Evolutionary conservation across 805 yeast genomes (phyloP), one percentile per base, ranked within the genome.

Genomic region (Teunomyces stri): DNA sequence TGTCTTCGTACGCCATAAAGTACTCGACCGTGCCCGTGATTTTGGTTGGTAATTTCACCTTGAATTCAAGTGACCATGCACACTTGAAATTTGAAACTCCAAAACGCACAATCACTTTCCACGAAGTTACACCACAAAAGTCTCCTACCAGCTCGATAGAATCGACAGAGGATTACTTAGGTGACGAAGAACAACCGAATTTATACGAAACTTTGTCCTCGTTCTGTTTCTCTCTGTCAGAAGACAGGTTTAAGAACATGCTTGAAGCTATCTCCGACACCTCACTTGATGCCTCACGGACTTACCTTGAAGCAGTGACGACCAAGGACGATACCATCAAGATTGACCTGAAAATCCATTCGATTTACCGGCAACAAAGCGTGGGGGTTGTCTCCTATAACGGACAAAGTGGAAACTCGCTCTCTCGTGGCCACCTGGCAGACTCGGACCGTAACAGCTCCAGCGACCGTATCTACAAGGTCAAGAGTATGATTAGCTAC

Each of bases 11-110:
- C 51, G 50, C 68, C 40, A 54, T 72, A 31, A 69, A 70, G 43
- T 70, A 72, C 51, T 66, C 73, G 5, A 55, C 72, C 0, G 62
- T 70, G 2, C 78, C 78, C 0, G 69, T 69, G 29, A 56, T 72
- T 2, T 45, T 70, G 33, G 71, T 69, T 6, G 75, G 75, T 6
- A 67, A 60, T 41, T 29, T 53, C 28, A 61, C 65, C 13, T 28
- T 36, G 27, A 10, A 36, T 6, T 10, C 22, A 21, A 13, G 7
- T 15, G 15, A 41, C 11, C 11, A 22, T 10, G 29, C 10, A 5
- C 40, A n/a, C 12, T 31, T 37, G 5, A 11, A 12, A 18, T 37
- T 37, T 22, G 29, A 37, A n/a, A 13, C 25, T 15, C 44, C 27
- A 29, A 41, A 30, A n/a, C 34, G 36, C 28, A 30, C 28, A 27